Evolutionary conservation across 352 stramenopile species (phyloP), one percentile per base, ranked within the genome.

Genomic region (Globisporangium apiculatum): DNA sequence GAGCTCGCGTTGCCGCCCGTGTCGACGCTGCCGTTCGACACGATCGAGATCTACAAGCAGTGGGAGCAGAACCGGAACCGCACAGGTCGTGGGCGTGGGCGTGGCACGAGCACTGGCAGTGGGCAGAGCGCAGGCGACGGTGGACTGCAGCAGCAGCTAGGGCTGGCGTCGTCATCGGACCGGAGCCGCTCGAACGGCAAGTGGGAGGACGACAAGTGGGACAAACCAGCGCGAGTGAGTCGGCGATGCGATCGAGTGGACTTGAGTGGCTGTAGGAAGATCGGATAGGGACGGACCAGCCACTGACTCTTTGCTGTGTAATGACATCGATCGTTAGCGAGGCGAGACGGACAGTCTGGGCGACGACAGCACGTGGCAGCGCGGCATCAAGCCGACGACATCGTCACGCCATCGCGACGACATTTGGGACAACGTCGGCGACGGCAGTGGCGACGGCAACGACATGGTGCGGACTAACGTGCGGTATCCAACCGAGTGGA

Each of bases 1-100:
- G 75, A 85, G 47, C 73, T 87, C 45, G 69, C 68, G 46, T 51
- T 95, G 11, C 83, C 83, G 7, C 85, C 85, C 2, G 83, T 95
- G 15, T 68, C 67, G 51, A 88, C 70, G 31, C 56, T 93, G 40
- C 85, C 85, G 3, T 95, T 95, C 58, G 83, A 95, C 68, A 90
- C 91, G 56, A 79, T 91, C 58, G 85, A 93, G 63, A 84, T 95
- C 49, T 92, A 92, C 66, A 91, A 95, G 58, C 83, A 93, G 64
- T 93, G 83, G 83, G 75, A 79, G 38, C 58, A 87, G 24, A 92
- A 90, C 58, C 81, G 81, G 54, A 93, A 90, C 55, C 83, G 82
- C 11, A 83, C 79, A 10, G 85, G 82, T 3, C 80, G 85, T 15
- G 85, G 85, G 2, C 78, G 83, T 36, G 83, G 83, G 10, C 76